These are phyloP conservation scores for Pseudogymnoascus sp. DNA, from an alignment of 2,329 filamentous ascomycete genomes.

Conservation along the genomic window DNA sequence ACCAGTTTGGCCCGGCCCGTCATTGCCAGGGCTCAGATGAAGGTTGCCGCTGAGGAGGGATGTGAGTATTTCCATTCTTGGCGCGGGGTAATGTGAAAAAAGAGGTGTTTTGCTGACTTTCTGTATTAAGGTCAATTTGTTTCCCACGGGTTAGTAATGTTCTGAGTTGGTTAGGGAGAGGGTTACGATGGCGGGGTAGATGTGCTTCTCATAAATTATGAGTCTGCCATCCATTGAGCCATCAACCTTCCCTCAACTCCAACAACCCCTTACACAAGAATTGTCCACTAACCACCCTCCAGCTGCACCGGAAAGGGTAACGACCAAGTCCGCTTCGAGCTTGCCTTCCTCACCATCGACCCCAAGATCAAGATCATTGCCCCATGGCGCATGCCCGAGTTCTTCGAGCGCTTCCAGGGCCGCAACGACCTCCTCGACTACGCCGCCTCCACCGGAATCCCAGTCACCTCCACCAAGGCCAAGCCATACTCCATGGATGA, in stretches of 20 bases:
- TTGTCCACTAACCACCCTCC: constrained; percentile 32
- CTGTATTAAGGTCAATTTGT: not conserved
- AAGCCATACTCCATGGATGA: constrained; percentile 62
- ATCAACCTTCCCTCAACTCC: not conserved
- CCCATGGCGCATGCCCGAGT: constrained; percentile 64
- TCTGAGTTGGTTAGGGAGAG: not conserved
- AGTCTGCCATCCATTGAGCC: constrained; percentile 1
- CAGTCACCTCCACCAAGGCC: constrained; percentile 64
- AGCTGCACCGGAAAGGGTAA: constrained; percentile 55
- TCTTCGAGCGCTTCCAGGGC: constrained; percentile 63
- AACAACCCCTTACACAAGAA: not conserved
- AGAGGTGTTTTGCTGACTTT: not conserved
- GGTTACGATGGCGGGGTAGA: not conserved
- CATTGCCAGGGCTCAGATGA: constrained; percentile 60
- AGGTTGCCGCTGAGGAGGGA: constrained; percentile 53
- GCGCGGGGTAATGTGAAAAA: not conserved
- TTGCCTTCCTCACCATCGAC: constrained; percentile 52
- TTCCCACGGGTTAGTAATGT: constrained; percentile 1
- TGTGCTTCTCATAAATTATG: not conserved
- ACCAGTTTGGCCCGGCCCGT: constrained; percentile 60
- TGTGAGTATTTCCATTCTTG: constrained; percentile 32
- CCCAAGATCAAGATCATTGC: constrained; percentile 63
- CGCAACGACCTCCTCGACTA: constrained; percentile 67
- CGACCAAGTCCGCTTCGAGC: constrained; percentile 59
- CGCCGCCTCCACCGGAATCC: constrained; percentile 57